Conservation (phyloP, 78 protist genomes). For the Kipferlia bialata region DNA sequence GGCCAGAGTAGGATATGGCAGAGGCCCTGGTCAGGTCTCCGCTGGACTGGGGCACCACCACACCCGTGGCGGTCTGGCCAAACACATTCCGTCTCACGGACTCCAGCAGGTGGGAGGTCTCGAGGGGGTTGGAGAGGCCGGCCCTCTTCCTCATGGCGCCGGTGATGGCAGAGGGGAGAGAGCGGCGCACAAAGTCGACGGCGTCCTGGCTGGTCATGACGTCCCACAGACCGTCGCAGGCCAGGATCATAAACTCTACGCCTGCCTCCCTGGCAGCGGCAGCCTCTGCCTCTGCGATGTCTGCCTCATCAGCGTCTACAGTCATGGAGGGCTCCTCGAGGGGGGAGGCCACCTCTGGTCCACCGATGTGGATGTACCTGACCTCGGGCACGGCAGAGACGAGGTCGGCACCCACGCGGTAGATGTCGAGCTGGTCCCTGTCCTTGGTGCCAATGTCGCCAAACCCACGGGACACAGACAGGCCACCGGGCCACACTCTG, state of each 20-base stretch:
- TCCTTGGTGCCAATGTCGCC: neutral
- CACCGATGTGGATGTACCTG: neutral
- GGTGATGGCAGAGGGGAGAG: neutral
- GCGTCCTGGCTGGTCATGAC: neutral
- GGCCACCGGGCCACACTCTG: neutral
- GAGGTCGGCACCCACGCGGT: neutral
- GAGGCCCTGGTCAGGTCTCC: too few relatives aligned
- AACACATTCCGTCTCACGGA: too few relatives aligned
- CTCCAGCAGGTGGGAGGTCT: too few relatives aligned
- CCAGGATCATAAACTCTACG: neutral
- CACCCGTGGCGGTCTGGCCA: too few relatives aligned
- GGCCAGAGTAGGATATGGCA: too few relatives aligned
- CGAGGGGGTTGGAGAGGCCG: too few relatives aligned
- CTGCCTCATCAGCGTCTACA: too few relatives aligned
- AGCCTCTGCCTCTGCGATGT: too few relatives aligned
- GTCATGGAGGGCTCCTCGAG: too few relatives aligned
- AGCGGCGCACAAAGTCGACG: neutral
- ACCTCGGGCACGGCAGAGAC: slow-evolving; percentile 18
- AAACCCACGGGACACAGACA: neutral
- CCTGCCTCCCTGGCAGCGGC: too few relatives aligned
- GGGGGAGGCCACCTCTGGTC: neutral
- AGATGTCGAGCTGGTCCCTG: neutral
- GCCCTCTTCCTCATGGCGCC: too few relatives aligned
- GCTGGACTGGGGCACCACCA: too few relatives aligned
- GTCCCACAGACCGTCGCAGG: neutral